phyloP scores from a whole-genome alignment of 345 rosid species.

The Salix exigua region DNA sequence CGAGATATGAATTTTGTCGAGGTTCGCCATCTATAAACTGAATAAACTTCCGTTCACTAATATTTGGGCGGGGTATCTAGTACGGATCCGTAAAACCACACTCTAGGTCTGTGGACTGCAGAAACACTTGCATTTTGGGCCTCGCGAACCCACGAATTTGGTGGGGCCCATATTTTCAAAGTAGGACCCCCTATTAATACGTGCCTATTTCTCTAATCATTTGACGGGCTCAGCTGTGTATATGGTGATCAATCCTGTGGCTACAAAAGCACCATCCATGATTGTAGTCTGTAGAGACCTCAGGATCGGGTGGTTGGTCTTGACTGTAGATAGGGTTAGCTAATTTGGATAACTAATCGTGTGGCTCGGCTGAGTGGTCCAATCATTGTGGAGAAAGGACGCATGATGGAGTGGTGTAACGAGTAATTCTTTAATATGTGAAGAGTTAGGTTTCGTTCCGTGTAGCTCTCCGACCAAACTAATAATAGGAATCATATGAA shows the following conservation, averaged over 20 bases:
- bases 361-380: background rate
- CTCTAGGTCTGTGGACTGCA: no score
- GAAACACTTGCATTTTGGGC: background rate
- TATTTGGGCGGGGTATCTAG: no score
- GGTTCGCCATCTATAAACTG: no score
- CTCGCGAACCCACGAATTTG: background rate
- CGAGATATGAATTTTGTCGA: no score
- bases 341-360: background rate
- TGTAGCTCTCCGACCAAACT: no score
- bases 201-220: background rate
- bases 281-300: background rate
- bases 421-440: no score
- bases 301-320: background rate
- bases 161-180: background rate
- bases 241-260: background rate
- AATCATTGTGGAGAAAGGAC: background rate
- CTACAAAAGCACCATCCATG: background rate
- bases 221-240: background rate
- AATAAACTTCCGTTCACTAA: no score
- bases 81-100: no score
- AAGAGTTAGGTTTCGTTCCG: no score
- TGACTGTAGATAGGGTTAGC: background rate
- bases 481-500: no score
- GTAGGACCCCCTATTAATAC: background rate
- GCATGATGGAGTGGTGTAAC: background rate